phyloP scores from a whole-genome alignment of 2,329 filamentous ascomycete species.

The Fusarium anguioides region DNA sequence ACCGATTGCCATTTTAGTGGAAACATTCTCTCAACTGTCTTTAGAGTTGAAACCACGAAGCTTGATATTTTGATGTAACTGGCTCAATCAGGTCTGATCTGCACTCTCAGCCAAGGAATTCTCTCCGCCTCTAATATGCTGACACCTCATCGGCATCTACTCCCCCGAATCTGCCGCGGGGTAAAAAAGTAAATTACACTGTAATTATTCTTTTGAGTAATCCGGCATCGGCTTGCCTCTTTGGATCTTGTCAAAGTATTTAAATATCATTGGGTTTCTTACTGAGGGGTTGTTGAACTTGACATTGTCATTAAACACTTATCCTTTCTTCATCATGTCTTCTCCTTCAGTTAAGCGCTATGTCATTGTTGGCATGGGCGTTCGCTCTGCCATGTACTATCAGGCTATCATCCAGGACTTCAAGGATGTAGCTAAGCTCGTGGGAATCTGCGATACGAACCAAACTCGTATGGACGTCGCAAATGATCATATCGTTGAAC shows the following conservation, averaged over 20 bases:
- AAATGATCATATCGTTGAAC: constrained; percentile 58
- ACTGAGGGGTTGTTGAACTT: neutral
- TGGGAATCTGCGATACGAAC: constrained; percentile 70
- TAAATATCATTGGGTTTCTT: neutral
- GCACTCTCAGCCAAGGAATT: constrained; percentile 18
- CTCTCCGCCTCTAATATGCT: constrained; percentile 19
- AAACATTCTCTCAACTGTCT: neutral
- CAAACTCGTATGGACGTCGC: constrained; percentile 68
- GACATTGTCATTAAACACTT: too few species aligned
- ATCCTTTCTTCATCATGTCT: constrained; percentile 14
- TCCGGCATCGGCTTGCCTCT: neutral
- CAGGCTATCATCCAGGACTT: constrained; percentile 66
- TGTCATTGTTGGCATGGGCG: constrained; percentile 68
- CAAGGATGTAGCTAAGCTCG: constrained; percentile 59
- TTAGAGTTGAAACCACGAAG: constrained; percentile 8
- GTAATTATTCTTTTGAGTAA: constrained; percentile 11
- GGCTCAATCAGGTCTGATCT: constrained; percentile 16
- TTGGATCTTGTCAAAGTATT: neutral
- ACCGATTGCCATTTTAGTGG: neutral
- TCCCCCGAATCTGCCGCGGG: constrained; percentile 23
- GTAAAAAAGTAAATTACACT: neutral
- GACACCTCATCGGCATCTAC: constrained; percentile 18
- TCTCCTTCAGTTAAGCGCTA: constrained; percentile 55
- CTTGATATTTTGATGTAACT: constrained; percentile 12
- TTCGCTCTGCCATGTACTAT: constrained; percentile 70